phyloP scores from a whole-genome alignment of 2,329 filamentous ascomycete genomes.

The Alternaria brassicicola region DNA sequence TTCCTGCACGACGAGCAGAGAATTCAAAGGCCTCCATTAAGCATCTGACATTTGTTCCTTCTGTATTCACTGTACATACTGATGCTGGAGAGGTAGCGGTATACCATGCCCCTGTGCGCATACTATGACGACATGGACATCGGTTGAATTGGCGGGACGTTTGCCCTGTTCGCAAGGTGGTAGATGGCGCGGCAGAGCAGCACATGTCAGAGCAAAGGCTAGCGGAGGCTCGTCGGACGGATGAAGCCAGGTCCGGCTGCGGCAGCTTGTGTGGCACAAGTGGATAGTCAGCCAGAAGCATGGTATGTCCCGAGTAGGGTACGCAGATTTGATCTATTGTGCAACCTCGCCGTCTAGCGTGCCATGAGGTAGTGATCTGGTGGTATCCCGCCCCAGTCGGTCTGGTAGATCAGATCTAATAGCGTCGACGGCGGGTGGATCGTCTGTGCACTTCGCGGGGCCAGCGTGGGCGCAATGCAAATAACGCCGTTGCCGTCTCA shows the following conservation, averaged over 20 bases:
- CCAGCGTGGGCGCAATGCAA: slow-evolving; percentile 25
- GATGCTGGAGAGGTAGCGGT: neutral
- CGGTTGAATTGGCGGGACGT: slow-evolving; percentile 14
- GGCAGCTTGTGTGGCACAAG: neutral
- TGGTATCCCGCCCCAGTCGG: slow-evolving; percentile 5
- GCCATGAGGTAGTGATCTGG: slow-evolving; percentile 2
- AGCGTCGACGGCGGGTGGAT: slow-evolving; percentile 16
- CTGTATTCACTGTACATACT: neutral
- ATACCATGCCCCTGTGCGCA: neutral
- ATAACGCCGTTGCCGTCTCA: slow-evolving; percentile 22
- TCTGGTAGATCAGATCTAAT: slow-evolving; percentile 15
- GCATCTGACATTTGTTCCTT: neutral
- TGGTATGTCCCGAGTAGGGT: neutral
- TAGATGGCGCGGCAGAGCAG: slow-evolving; percentile 3
- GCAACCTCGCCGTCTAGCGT: slow-evolving; percentile 3
- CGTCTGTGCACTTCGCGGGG: slow-evolving; percentile 29
- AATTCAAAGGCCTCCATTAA: neutral
- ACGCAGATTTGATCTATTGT: neutral
- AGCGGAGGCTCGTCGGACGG: slow-evolving; percentile 16
- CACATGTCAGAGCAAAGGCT: slow-evolving; percentile 11
- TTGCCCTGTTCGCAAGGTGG: neutral
- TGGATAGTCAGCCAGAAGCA: neutral
- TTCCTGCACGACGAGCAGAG: slow-evolving; percentile 5
- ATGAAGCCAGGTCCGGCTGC: neutral
- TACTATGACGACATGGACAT: neutral